Percentiles rank a stretch among this genome's conserved stretches.
Evolutionary conservation across 306 rosid species (phyloP).

Genomic region (Notholithocarpus densiflorus): DNA sequence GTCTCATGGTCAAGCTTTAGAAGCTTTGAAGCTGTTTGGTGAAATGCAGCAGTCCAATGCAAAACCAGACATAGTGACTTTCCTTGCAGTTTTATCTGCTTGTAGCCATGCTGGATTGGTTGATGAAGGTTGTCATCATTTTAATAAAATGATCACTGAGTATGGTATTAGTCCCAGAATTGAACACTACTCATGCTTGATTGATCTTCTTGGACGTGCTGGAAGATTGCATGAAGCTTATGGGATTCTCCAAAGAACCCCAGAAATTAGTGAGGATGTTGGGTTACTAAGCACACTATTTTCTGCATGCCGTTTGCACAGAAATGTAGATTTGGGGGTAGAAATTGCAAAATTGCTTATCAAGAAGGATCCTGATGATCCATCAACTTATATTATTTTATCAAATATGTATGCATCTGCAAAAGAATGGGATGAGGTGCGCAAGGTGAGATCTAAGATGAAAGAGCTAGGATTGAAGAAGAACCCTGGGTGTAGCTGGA

Average conservation of each 20-base stretch:
- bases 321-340: conserved; percentile 52
- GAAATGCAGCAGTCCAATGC: conserved; percentile 52
- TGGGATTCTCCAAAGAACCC: conserved; percentile 51
- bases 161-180: conserved; percentile 53
- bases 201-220: conserved; percentile 84
- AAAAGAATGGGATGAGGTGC: conserved; percentile 62
- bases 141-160: conserved; percentile 53
- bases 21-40: conserved; percentile 63
- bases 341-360: conserved; percentile 49
- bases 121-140: conserved; percentile 58
- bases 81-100: conserved; percentile 71
- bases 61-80: conserved; percentile 61
- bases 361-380: conserved; percentile 60
- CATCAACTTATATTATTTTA: conserved; percentile 53
- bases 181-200: conserved; percentile 79
- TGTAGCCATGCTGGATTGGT: conserved; percentile 79
- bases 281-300: conserved; percentile 66
- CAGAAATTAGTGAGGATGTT: conserved; percentile 48
- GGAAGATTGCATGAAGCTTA: conserved; percentile 76
- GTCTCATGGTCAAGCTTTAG: conserved; percentile 63
- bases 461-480: conserved; percentile 69
- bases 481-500: conserved; percentile 85
- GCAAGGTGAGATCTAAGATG: conserved; percentile 62
- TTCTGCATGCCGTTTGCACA: conserved; percentile 60
- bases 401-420: conserved; percentile 67